phyloP scores from a whole-genome alignment of 176 grass and related monocot genomes.

The Oryza glaberrima region DNA sequence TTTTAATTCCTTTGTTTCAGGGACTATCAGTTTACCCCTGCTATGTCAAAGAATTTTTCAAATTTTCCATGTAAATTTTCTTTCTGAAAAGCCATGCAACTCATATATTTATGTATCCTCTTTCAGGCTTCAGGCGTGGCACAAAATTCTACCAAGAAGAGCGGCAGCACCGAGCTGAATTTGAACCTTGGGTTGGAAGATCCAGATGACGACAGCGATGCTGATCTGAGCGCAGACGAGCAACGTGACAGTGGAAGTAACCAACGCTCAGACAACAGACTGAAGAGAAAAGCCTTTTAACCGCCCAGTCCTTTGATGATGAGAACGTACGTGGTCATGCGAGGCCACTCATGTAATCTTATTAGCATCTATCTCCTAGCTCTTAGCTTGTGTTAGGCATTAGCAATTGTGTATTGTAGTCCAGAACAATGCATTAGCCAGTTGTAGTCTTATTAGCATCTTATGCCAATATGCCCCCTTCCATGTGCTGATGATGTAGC shows the following conservation, averaged over 20 bases:
- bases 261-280: constrained; percentile 37
- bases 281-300: constrained; percentile 58
- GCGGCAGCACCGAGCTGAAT: constrained; percentile 63
- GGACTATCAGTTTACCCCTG: background rate
- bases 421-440: background rate
- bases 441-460: background rate
- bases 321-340: background rate
- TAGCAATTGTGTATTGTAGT: background rate
- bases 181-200: constrained; percentile 80
- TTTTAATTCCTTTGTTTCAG: background rate
- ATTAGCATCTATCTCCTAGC: background rate
- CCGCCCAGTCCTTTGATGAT: background rate
- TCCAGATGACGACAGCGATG: constrained; percentile 62
- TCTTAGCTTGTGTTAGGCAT: constrained; percentile 12
- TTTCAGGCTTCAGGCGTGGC: constrained; percentile 57
- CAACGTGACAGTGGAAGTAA: constrained; percentile 9
- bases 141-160: constrained; percentile 49
- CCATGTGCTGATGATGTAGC: background rate
- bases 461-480: background rate
- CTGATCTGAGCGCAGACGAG: constrained; percentile 60
- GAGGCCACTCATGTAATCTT: constrained; percentile 24
- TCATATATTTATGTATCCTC: background rate
- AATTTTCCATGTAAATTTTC: background rate
- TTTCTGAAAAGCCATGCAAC: background rate
- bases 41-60: background rate